Evolutionary conservation across 176 grass and related monocot species (phyloP).

Genomic region (Lolium rigidum): DNA sequence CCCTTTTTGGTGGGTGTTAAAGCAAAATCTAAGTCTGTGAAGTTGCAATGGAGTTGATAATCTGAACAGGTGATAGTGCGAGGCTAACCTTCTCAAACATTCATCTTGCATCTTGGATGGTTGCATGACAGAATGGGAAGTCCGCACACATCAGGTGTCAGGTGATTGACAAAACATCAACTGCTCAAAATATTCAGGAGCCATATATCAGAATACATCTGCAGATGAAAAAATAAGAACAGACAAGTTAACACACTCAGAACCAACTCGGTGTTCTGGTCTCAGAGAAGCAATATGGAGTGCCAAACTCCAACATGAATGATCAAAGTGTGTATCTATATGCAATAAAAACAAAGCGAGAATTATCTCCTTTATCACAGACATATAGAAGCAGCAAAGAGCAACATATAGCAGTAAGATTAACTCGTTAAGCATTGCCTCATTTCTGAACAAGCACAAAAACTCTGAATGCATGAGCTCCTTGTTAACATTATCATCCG

Average conservation of each 20-base stretch:
- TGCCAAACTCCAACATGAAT: not conserved
- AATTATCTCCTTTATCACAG: not conserved
- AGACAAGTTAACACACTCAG: not conserved
- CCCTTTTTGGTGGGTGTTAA: constrained; percentile 29
- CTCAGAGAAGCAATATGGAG: not conserved
- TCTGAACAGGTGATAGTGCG: not conserved
- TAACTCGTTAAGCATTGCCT: constrained; percentile 20
- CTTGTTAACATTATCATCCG: constrained; percentile 26
- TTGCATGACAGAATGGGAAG: not conserved
- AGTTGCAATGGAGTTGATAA: not conserved
- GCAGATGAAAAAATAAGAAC: not conserved
- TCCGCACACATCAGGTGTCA: not conserved
- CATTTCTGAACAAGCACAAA: constrained; percentile 14
- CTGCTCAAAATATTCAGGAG: not conserved
- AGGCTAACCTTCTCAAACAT: constrained; percentile 11
- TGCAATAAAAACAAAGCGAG: not conserved
- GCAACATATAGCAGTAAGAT: constrained; percentile 28
- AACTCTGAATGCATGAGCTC: constrained; percentile 12
- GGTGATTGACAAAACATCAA: not conserved
- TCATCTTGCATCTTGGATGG: not conserved
- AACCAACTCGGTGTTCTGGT: not conserved
- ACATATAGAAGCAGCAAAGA: too few species aligned
- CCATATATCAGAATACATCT: not conserved
- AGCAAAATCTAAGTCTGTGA: not conserved
- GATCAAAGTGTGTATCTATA: not conserved